Conservation (phyloP, 2,329 filamentous ascomycete species). For the Stemphylium beticola region DNA sequence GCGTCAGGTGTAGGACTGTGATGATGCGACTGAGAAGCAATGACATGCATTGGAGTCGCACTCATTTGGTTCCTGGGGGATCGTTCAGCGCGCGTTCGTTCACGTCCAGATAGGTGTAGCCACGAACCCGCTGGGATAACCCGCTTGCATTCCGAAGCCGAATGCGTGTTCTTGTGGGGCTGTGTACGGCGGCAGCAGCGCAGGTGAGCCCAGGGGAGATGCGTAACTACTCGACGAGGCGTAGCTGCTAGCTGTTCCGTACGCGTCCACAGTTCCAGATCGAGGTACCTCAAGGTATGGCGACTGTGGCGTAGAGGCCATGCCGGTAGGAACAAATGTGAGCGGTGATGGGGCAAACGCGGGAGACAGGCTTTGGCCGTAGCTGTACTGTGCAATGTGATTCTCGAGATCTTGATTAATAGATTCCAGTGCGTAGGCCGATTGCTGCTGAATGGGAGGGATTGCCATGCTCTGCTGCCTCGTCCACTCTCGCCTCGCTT, state of each 20-base stretch:
- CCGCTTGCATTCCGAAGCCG: slow-evolving; percentile 49
- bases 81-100: slow-evolving; percentile 49
- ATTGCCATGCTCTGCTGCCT: slow-evolving; percentile 45
- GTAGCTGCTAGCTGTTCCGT: slow-evolving; percentile 38
- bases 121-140: slow-evolving; percentile 54
- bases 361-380: slow-evolving; percentile 55
- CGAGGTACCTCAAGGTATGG: slow-evolving; percentile 56
- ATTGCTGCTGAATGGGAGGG: slow-evolving; percentile 45
- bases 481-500: slow-evolving; percentile 49
- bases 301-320: slow-evolving; percentile 44
- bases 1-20: slow-evolving; percentile 25
- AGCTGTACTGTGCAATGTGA: slow-evolving; percentile 50
- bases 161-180: slow-evolving; percentile 50
- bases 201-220: slow-evolving; percentile 47
- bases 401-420: slow-evolving; percentile 50
- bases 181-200: slow-evolving; percentile 43
- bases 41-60: slow-evolving; percentile 27
- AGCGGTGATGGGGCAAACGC: slow-evolving; percentile 57
- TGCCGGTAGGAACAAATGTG: slow-evolving; percentile 46
- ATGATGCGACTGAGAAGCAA: slow-evolving; percentile 36
- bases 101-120: slow-evolving; percentile 52
- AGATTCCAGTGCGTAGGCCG: slow-evolving; percentile 46
- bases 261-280: slow-evolving; percentile 38
- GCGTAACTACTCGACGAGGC: slow-evolving; percentile 42
- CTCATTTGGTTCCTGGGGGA: slow-evolving; percentile 51